These are phyloP conservation scores for Zymoseptoria ardabiliae DNA, from an alignment of 2,329 filamentous ascomycete species.

Conservation along the genomic window DNA sequence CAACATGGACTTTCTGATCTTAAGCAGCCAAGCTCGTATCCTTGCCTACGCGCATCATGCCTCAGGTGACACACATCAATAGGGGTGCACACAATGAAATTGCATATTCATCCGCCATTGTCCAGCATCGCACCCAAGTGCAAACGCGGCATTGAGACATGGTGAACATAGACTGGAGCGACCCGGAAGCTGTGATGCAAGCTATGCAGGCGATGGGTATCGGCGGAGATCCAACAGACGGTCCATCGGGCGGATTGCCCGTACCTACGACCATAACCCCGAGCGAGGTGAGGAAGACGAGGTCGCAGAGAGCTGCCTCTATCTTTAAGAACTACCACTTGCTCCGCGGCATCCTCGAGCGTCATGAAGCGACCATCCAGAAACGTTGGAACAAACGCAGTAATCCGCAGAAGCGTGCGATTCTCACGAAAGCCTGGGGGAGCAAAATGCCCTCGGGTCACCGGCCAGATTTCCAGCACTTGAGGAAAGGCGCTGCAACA, in stretches of 20 bases:
- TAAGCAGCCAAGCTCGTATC: neutral
- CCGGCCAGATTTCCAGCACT: constrained; percentile 6
- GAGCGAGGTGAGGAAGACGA: neutral
- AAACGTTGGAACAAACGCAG: constrained; percentile 9
- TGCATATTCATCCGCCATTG: neutral
- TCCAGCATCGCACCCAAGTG: neutral
- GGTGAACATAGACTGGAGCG: neutral
- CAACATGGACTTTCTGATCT: neutral
- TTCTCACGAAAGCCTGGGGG: constrained; percentile 3
- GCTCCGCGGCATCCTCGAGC: constrained; percentile 1
- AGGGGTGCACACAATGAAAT: neutral
- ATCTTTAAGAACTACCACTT: constrained; percentile 6
- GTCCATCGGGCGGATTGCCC: neutral
- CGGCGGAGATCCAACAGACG: neutral
- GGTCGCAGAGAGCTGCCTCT: neutral
- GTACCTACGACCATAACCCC: neutral
- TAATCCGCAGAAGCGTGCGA: constrained; percentile 3
- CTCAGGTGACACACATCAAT: neutral
- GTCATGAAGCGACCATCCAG: constrained; percentile 5
- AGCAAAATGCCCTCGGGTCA: neutral
- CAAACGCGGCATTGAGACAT: neutral
- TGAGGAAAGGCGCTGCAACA: neutral
- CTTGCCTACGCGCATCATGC: neutral
- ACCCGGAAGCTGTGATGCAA: neutral
- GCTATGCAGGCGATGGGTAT: neutral